A percentile compares a stretch with the other conserved stretches of the same genome.
Evolutionary conservation across 495 filamentous ascomycete genomes (phyloP).

Genomic region (Cladorrhinum samala): DNA sequence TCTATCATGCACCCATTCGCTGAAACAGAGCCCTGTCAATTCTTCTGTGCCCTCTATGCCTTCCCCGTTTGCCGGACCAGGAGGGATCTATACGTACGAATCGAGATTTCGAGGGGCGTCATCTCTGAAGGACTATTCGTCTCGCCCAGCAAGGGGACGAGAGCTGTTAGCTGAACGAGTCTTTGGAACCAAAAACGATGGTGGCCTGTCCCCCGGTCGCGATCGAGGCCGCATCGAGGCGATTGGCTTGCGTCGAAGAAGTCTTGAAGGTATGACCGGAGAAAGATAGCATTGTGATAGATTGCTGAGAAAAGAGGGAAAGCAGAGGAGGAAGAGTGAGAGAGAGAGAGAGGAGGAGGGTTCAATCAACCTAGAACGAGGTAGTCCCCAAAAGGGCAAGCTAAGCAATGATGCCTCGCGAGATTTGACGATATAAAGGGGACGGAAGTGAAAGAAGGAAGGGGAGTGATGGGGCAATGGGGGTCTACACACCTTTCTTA

Average conservation of each 20-base stretch:
- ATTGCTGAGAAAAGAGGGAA: too few relatives aligned
- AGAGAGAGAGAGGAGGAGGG: constrained; percentile 26
- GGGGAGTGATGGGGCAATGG: not conserved
- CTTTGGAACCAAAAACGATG: constrained; percentile 11
- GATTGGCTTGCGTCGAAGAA: constrained; percentile 25
- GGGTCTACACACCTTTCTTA: constrained; percentile 64
- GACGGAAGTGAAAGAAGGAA: not conserved
- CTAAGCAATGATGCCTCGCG: constrained; percentile 5
- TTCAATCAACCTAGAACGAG: constrained; percentile 31
- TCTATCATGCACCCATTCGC: constrained; percentile 89
- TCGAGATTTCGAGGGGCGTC: constrained; percentile 45
- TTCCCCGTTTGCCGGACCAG: not conserved
- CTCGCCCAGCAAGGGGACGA: constrained; percentile 20
- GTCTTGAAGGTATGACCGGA: constrained; percentile 19
- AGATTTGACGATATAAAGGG: not conserved
- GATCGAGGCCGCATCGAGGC: constrained; percentile 25
- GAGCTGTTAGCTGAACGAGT: constrained; percentile 28
- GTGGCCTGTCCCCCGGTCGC: constrained; percentile 21
- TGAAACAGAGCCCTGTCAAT: constrained; percentile 29
- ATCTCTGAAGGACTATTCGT: constrained; percentile 47
- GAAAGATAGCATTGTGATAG: constrained; percentile 13
- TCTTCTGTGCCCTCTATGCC: not conserved
- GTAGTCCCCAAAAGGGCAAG: not conserved
- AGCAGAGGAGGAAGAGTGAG: constrained; percentile 15
- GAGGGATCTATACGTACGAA: constrained; percentile 36